Percentiles rank a stretch among this genome's conserved stretches.
Evolutionary conservation across 139 green algal species (phyloP).

Genomic region (Micractinium sp.): DNA sequence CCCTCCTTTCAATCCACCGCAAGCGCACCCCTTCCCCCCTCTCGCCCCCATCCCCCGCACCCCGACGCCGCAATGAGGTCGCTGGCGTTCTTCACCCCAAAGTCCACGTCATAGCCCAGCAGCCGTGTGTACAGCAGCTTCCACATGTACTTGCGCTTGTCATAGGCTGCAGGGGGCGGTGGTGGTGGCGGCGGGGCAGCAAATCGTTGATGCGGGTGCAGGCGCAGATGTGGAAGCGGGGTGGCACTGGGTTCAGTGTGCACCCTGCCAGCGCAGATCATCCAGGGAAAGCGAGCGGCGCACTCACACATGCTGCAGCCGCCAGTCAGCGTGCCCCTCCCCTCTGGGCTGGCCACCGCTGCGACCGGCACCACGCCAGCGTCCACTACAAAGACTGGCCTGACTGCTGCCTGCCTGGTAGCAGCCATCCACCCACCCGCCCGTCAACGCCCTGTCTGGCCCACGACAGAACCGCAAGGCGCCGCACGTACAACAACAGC

Average conservation of each 20-base stretch:
- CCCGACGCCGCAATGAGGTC: constrained; percentile 93
- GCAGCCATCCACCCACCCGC: too few relatives aligned
- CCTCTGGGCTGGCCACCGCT: too few relatives aligned
- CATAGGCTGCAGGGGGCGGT: constrained; percentile 79
- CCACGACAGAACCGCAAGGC: not conserved
- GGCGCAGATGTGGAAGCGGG: not conserved
- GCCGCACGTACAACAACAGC: not conserved
- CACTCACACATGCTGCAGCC: too few relatives aligned
- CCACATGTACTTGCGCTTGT: constrained; percentile 99
- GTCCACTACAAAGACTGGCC: too few relatives aligned
- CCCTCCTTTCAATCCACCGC: too few relatives aligned
- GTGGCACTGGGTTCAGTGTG: too few relatives aligned
- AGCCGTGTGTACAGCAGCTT: constrained; percentile 99
- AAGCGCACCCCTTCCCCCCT: too few relatives aligned
- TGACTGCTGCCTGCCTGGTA: too few relatives aligned
- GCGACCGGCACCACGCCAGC: too few relatives aligned
- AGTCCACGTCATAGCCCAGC: constrained; percentile 99
- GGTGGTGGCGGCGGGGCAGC: not conserved
- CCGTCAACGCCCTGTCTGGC: too few relatives aligned
- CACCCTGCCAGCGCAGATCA: too few relatives aligned
- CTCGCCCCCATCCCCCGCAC: constrained; percentile 55
- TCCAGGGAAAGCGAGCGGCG: too few relatives aligned
- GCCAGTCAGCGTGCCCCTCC: not conserved
- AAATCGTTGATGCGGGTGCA: not conserved
- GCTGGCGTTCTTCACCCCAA: constrained; percentile 97